Evolutionary conservation across 768 basidiomycete species (phyloP).

Genomic region (Daedaleopsis sinensis): DNA sequence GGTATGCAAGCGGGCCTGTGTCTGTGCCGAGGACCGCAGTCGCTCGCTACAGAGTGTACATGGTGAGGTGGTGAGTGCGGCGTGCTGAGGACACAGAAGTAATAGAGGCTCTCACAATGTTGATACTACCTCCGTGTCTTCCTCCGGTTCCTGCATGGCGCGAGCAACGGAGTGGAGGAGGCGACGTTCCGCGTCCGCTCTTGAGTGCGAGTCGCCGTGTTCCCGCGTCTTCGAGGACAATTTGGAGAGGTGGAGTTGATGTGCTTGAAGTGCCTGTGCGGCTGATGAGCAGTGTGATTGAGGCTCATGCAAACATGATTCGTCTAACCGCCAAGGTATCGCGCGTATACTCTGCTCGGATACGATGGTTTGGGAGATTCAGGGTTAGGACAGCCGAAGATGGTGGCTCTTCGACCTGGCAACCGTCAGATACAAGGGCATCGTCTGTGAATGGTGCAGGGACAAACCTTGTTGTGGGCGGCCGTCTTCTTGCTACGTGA

Average conservation of each 20-base stretch:
- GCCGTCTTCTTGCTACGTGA: neutral
- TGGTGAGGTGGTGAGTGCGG: neutral
- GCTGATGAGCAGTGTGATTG: neutral
- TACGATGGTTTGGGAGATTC: neutral
- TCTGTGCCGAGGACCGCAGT: neutral
- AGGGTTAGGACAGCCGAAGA: neutral
- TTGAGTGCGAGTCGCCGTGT: neutral
- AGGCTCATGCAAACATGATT: neutral
- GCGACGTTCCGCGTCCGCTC: neutral
- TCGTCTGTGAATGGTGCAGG: too few species aligned
- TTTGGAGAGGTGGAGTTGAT: constrained; percentile 3
- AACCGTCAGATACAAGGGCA: neutral
- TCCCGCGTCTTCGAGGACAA: neutral
- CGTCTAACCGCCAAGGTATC: constrained; percentile 17
- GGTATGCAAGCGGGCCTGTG: neutral
- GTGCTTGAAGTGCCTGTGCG: constrained; percentile 16
- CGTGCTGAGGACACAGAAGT: neutral
- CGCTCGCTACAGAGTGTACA: neutral
- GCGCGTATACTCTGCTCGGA: constrained; percentile 11
- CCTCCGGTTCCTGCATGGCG: neutral
- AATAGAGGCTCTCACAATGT: neutral
- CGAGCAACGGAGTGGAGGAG: constrained; percentile 4
- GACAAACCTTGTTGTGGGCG: neutral
- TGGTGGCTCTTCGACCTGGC: neutral
- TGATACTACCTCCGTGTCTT: neutral